Evolutionary conservation across 257 asterid genomes (phyloP).

Genomic region (Hygrophila difformis): DNA sequence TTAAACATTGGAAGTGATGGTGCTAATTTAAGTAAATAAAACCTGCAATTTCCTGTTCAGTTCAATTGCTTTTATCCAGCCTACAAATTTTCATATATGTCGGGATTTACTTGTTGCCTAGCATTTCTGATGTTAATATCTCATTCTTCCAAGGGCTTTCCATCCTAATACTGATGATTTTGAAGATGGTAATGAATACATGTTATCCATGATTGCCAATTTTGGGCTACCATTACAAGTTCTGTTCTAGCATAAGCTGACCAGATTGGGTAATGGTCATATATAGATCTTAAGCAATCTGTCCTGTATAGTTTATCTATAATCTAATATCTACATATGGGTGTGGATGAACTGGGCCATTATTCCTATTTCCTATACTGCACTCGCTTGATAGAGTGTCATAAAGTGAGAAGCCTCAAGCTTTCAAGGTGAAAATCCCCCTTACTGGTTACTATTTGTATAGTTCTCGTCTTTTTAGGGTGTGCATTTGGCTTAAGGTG

Average conservation of each 20-base stretch:
- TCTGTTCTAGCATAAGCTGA: slow-evolving; percentile 1
- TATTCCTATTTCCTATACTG: background rate
- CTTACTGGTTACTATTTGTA: background rate
- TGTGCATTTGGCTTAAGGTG: slow-evolving; percentile 5
- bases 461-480: background rate
- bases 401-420: slow-evolving; percentile 10
- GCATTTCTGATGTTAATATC: background rate
- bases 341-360: background rate
- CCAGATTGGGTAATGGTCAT: background rate
- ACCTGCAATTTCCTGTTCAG: no score
- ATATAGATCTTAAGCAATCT: slow-evolving; percentile 1
- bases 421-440: background rate
- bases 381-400: background rate
- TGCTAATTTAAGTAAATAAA: no score
- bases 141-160: background rate
- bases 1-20: no score
- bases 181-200: slow-evolving; percentile 3
- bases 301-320: background rate
- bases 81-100: background rate
- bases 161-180: background rate
- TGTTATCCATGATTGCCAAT: background rate
- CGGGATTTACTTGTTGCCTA: background rate
- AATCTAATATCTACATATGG: background rate
- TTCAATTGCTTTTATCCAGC: no score
- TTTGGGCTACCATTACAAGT: background rate